phyloP scores from a whole-genome alignment of 345 rosid genomes.

The Noccaea caerulescens region DNA sequence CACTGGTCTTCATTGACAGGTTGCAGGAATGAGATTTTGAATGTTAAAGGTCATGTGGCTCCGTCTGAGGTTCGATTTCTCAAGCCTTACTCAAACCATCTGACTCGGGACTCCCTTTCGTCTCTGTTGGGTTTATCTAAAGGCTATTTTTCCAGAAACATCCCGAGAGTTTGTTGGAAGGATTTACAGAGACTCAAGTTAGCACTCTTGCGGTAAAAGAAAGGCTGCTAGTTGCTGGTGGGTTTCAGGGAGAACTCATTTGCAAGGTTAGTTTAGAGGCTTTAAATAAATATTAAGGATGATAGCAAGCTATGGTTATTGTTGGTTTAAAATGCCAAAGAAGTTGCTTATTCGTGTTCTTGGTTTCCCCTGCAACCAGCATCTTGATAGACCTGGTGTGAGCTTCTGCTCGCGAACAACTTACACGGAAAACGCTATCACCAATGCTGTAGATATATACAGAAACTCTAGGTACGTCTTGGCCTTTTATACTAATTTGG shows the following conservation, averaged over 20 bases:
- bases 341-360: not conserved
- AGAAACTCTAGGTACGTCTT: conserved; percentile 57
- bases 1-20: conserved; percentile 73
- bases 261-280: conserved; percentile 58
- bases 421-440: conserved; percentile 86
- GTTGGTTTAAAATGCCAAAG: not conserved
- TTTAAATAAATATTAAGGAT: conserved; percentile 9
- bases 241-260: conserved; percentile 83
- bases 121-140: conserved; percentile 23
- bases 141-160: conserved; percentile 56
- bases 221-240: conserved; percentile 74
- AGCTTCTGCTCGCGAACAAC: conserved; percentile 90
- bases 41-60: conserved; percentile 75
- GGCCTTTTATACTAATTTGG: conserved; percentile 17
- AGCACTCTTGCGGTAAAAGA: conserved; percentile 81
- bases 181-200: conserved; percentile 79
- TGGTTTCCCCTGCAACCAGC: conserved; percentile 47
- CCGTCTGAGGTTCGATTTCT: conserved; percentile 60
- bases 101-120: not conserved
- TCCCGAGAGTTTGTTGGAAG: conserved; percentile 73
- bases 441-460: conserved; percentile 91
- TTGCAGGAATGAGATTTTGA: conserved; percentile 59
- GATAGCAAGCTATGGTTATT: not conserved
- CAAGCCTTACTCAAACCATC: not conserved
- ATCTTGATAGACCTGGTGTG: conserved; percentile 82